Conservation (phyloP, 2,329 filamentous ascomycete genomes). For the Fusarium aywerte region DNA sequence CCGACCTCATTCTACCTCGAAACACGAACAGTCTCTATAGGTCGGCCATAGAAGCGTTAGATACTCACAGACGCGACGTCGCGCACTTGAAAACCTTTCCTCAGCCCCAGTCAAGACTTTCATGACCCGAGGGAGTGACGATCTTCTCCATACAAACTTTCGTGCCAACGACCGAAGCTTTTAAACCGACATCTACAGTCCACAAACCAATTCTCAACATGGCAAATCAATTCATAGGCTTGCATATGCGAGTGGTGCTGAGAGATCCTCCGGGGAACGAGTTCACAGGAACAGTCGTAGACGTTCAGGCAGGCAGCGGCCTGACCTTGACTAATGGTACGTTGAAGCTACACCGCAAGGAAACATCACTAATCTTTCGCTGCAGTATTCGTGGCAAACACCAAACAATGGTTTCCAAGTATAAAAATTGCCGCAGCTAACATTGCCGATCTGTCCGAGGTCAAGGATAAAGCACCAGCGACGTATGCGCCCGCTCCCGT, state of each 20-base stretch:
- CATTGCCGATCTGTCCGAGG: slow-evolving; percentile 58
- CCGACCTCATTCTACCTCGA: neutral
- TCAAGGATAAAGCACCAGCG: slow-evolving; percentile 49
- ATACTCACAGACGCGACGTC: neutral
- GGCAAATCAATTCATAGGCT: slow-evolving; percentile 77
- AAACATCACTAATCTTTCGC: slow-evolving; percentile 14
- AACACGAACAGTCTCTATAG: neutral
- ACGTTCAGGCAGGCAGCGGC: slow-evolving; percentile 73
- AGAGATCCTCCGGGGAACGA: slow-evolving; percentile 71
- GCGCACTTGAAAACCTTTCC: slow-evolving; percentile 6
- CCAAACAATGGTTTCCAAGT: slow-evolving; percentile 55
- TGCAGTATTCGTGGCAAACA: slow-evolving; percentile 54
- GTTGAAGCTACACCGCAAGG: slow-evolving; percentile 28
- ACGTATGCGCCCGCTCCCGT: slow-evolving; percentile 43
- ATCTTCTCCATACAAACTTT: slow-evolving; percentile 26
- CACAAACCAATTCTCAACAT: slow-evolving; percentile 39
- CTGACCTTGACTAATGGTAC: slow-evolving; percentile 78
- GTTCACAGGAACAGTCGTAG: slow-evolving; percentile 76
- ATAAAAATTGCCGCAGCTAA: slow-evolving; percentile 60
- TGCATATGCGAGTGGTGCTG: slow-evolving; percentile 79
- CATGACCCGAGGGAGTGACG: slow-evolving; percentile 38
- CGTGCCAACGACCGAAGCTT: slow-evolving; percentile 13
- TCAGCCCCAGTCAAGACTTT: slow-evolving; percentile 24
- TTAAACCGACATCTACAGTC: neutral
- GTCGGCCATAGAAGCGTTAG: neutral